These are phyloP conservation scores for Penicillium sp. DNA, from an alignment of 2,329 filamentous ascomycete genomes.

Conservation along the genomic window DNA sequence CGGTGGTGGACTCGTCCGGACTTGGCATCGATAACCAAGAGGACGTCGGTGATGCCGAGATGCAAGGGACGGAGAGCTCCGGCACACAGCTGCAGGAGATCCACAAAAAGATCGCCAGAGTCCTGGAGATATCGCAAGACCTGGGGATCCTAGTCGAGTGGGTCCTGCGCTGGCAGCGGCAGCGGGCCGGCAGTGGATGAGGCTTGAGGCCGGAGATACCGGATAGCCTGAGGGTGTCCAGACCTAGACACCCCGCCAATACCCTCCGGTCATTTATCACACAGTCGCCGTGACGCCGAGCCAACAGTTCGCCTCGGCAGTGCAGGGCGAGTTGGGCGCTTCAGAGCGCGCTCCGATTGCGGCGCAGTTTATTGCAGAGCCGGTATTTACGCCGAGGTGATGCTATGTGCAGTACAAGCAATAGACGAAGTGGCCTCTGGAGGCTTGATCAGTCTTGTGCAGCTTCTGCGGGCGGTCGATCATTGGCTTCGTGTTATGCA, in stretches of 20 bases:
- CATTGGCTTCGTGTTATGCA: neutral
- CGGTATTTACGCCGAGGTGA: neutral
- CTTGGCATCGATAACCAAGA: conserved; percentile 23
- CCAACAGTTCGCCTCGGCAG: neutral
- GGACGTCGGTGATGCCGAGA: conserved; percentile 16
- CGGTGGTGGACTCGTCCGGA: conserved; percentile 39
- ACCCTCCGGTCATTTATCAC: neutral
- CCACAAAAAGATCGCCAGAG: conserved; percentile 36
- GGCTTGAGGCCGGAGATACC: conserved; percentile 1
- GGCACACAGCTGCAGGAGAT: conserved; percentile 22
- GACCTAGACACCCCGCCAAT: neutral
- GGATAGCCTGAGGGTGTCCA: neutral
- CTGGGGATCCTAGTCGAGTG: conserved; percentile 46
- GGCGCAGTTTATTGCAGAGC: neutral
- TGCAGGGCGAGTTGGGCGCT: neutral
- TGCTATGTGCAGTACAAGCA: neutral
- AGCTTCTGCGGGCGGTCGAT: neutral
- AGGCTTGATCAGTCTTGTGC: neutral
- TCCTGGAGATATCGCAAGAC: conserved; percentile 46
- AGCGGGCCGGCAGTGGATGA: conserved; percentile 27
- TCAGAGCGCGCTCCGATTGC: neutral
- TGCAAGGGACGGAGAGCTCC: conserved; percentile 17
- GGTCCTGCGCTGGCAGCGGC: conserved; percentile 38
- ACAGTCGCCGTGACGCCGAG: neutral
- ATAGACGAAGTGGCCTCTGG: neutral